Evolutionary conservation across 495 filamentous ascomycete genomes (phyloP), one percentile per base, ranked within the genome.

Genomic region (Copromyces sp.): DNA sequence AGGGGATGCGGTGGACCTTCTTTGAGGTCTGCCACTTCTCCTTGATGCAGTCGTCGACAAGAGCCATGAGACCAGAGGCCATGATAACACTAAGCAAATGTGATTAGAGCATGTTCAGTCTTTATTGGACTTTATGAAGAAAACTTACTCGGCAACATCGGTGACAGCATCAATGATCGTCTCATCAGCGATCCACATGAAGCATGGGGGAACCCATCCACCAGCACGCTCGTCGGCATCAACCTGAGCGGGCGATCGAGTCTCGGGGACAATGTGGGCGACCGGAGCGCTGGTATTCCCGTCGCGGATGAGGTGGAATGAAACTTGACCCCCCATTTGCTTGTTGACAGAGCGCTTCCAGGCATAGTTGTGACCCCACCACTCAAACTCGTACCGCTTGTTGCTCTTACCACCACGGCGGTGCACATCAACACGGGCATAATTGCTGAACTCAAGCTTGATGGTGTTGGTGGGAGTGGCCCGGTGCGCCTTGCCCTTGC

Each of bases 391-490:
- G 80, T 97, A 97, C 73, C 89, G 89, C 81, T 93, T 96, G 70
- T 86, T 86, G 39, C 87, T 83, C 75, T 89, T 92, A 38, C 87
- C 82, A 11, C 93, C 92, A 59, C 89, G 87, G 42, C 93, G 87
- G 74, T 86, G 89, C 71, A 99, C 83, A 74, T 97, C 92, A 39
- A 98, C 89, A 77, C 95, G 94, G 11, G 95, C 95, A 78, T 99
- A 99, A 82, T 99, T 99, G 71, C 93, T 95, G 80, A 97, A 99
- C 77, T 98, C 95, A 41, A 99, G 87, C 79, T 93, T 91, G 75
- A 92, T 91, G 47, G 86, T 91, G 77, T 97, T 95, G 68, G 88
- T 90, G 44, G 84, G 84, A 72, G 83, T 73, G 32, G 53, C 53
- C 77, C 82, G 83, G 68, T 80, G 76, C 41, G 81, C 76, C 72